Conservation (phyloP, 108 stramenopile species). For the Nitzschia sp. region DNA sequence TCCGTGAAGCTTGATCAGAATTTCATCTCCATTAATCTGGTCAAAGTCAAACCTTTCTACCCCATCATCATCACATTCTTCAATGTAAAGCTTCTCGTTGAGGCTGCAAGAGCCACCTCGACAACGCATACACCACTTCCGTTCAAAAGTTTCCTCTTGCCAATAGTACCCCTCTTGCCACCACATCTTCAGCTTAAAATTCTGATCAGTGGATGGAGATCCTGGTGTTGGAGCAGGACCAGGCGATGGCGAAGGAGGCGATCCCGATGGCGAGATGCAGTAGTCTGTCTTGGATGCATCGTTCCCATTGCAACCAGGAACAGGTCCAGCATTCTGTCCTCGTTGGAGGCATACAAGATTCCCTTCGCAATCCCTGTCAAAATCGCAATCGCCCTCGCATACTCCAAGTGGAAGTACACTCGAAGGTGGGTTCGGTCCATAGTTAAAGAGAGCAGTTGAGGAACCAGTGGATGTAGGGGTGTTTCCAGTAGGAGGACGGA, state of each 20-base stretch:
- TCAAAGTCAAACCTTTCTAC: conserved; percentile 14
- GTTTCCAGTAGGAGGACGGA: no score
- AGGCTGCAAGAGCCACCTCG: conserved; percentile 1
- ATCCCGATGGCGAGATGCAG: conserved; percentile 5
- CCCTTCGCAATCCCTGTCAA: conserved; percentile 32
- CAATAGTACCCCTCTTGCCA: conserved; percentile 61
- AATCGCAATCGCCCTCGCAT: conserved; percentile 56
- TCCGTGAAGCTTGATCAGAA: conserved; percentile 12
- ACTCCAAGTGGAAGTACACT: conserved; percentile 29
- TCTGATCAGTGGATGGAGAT: neutral
- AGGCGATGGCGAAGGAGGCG: conserved; percentile 1
- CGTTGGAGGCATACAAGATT: conserved; percentile 39
- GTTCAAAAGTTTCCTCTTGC: conserved; percentile 60
- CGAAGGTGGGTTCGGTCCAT: neutral
- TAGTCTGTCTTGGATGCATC: conserved; percentile 24
- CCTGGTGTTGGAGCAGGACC: conserved; percentile 2
- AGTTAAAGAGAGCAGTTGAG: conserved; percentile 1
- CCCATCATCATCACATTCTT: neutral
- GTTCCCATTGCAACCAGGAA: conserved; percentile 42
- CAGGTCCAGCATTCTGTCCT: conserved; percentile 22
- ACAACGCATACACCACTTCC: conserved; percentile 56
- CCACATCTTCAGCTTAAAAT: conserved; percentile 48
- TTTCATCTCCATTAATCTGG: conserved; percentile 5
- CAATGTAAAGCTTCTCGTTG: conserved; percentile 4
- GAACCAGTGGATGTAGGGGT: neutral